phyloP scores from a whole-genome alignment of 78 protist genomes.

The Emiliania huxleyi region DNA sequence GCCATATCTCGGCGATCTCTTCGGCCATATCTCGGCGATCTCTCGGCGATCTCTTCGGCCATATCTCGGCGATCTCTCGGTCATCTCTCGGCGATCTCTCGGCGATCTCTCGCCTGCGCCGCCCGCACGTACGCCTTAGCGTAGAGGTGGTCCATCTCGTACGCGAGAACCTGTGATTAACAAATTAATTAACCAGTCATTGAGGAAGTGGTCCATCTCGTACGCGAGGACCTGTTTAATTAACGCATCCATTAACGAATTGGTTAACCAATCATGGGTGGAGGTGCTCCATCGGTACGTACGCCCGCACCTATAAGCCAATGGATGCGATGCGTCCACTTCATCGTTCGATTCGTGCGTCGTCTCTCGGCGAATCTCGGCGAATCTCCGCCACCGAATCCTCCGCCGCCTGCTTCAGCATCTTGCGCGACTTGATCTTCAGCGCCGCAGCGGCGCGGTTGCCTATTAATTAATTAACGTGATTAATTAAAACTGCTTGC shows the following conservation, averaged over 20 bases:
- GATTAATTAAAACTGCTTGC: neutral
- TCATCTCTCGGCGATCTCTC: neutral
- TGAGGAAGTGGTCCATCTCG: constrained; percentile 30
- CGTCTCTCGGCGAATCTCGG: no score
- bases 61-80: neutral
- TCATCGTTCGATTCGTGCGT: no score
- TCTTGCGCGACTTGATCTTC: neutral
- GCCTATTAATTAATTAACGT: neutral
- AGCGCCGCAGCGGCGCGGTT: constrained; percentile 41
- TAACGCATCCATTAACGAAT: no score
- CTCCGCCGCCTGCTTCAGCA: neutral
- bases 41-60: no score
- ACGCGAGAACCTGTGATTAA: no score
- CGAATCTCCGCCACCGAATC: no score
- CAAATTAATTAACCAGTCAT: no score
- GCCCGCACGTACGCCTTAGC: constrained; percentile 43
- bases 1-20: neutral
- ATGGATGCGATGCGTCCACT: no score
- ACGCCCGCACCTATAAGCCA: no score
- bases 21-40: no score
- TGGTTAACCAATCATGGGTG: no score
- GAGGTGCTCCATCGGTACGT: constrained; percentile 16
- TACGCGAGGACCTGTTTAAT: no score
- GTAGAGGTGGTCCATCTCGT: constrained; percentile 26
- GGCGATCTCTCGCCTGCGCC: neutral